phyloP scores from a whole-genome alignment of 2,329 filamentous ascomycete species.

The Cordyceps cicadae region DNA sequence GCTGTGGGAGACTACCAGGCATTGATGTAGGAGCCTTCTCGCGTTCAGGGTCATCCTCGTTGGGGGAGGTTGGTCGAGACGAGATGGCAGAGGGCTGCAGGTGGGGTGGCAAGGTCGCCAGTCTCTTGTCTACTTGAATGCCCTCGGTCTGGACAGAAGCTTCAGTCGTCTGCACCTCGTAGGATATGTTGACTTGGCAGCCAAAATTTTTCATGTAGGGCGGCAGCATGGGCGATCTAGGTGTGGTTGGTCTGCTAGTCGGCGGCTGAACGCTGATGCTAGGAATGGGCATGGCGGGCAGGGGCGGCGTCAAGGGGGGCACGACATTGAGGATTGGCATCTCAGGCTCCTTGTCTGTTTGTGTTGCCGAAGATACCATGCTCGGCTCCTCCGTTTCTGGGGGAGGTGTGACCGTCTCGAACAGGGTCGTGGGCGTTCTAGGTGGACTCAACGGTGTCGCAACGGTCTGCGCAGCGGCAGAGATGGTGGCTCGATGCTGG shows the following conservation, averaged over 20 bases:
- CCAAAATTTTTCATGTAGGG: slow-evolving; percentile 75
- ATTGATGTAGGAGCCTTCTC: slow-evolving; percentile 42
- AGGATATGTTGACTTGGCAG: slow-evolving; percentile 59
- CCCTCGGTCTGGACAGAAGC: slow-evolving; percentile 74
- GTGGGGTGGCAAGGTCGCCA: slow-evolving; percentile 66
- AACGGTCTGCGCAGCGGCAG: slow-evolving; percentile 53
- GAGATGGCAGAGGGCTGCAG: slow-evolving; percentile 70
- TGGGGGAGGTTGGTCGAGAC: slow-evolving; percentile 50
- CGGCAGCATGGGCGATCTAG: slow-evolving; percentile 63
- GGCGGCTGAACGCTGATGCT: slow-evolving; percentile 90
- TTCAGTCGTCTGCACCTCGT: slow-evolving; percentile 19
- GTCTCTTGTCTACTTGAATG: slow-evolving; percentile 72
- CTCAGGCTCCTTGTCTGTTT: slow-evolving; percentile 40
- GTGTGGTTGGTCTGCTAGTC: slow-evolving; percentile 71
- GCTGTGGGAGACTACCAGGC: slow-evolving; percentile 46
- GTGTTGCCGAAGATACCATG: slow-evolving; percentile 52
- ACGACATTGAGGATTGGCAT: slow-evolving; percentile 13
- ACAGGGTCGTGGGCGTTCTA: slow-evolving; percentile 51
- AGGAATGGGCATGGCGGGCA: slow-evolving; percentile 54
- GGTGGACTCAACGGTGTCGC: slow-evolving; percentile 57
- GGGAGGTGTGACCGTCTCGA: slow-evolving; percentile 31
- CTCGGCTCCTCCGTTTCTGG: slow-evolving; percentile 27
- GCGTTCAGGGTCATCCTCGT: slow-evolving; percentile 22
- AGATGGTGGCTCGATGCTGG: slow-evolving; percentile 48
- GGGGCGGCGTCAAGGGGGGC: slow-evolving; percentile 24